phyloP scores from a whole-genome alignment of 192 early-diverging fungal genomes.

The Coemansia sp. region DNA sequence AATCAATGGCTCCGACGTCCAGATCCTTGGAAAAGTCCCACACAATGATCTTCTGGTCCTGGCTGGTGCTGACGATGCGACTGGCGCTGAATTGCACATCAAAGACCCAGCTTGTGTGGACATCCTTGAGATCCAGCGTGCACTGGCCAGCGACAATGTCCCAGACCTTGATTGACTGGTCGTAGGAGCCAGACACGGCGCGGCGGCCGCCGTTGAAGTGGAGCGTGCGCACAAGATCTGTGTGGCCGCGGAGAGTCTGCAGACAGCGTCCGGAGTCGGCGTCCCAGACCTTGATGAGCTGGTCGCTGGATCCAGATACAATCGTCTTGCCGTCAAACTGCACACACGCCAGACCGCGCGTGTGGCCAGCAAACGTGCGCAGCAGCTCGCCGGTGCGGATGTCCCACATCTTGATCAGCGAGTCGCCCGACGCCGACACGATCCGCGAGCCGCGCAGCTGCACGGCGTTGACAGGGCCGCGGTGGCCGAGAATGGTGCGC shows the following conservation, averaged over 20 bases:
- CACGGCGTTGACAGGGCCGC: conserved; percentile 94
- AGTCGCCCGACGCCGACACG: conserved; percentile 84
- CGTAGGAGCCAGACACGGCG: conserved; percentile 91
- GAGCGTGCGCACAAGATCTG: conserved; percentile 79
- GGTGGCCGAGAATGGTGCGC: conserved; percentile 74
- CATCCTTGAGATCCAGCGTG: conserved; percentile 67
- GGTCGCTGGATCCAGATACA: conserved; percentile 79
- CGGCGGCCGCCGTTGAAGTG: conserved; percentile 73
- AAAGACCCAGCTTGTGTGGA: conserved; percentile 95
- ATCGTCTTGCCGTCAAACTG: conserved; percentile 80
- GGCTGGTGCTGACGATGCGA: conserved; percentile 77
- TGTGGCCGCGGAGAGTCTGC: conserved; percentile 66
- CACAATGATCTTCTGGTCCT: conserved; percentile 61
- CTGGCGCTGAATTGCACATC: conserved; percentile 85
- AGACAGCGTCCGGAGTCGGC: conserved; percentile 64
- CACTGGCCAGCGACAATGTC: conserved; percentile 79
- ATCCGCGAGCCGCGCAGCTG: conserved; percentile 69
- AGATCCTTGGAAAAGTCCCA: conserved; percentile 59
- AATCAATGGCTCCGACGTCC: conserved; percentile 39
- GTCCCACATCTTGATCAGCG: conserved; percentile 80
- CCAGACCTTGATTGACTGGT: conserved; percentile 95
- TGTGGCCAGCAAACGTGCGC: conserved; percentile 77
- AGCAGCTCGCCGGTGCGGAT: conserved; percentile 67
- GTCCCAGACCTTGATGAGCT: conserved; percentile 84
- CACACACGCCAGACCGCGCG: conserved; percentile 78